Base-by-base conservation (phyloP, 441 rosid species). In the Kokia cookei region DNA sequence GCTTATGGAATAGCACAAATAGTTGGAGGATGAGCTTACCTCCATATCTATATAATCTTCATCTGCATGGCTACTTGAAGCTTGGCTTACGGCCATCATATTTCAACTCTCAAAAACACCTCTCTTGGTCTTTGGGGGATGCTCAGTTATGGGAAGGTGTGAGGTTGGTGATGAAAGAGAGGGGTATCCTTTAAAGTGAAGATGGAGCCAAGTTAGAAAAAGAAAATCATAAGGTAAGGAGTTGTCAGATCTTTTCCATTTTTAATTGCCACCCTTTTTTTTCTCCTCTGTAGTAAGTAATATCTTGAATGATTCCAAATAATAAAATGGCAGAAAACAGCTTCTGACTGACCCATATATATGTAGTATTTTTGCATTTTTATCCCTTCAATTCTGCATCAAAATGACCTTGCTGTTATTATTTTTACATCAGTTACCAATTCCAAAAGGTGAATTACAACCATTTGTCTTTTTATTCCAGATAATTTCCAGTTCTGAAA, bases 41-140 rank as follows among this genome's bases (percentile, higher is more conserved):
- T 93, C 97, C 84, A 96, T 90, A 65, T 91, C 90, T 53, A 96
- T 90, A 87, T 79, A 96, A 55, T 86, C 97, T 58, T 89, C 96
- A 51, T 87, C 90, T 32, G 50, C 80, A 69, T 88, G 69, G 29
- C 67, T 74, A 43, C 48, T 71, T 24, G 77, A 71, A 78, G 75
- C 75, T 73, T 29, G 66, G 54, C 27, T 71, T 78, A 47, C 62
- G 13, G 71, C 82, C 88, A 85, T 79, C 48, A 74, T 67, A 47
- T 70, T 53, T 53, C 64, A 54, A 37, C 19, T 73, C 22, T 72
- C 55, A 27, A 60, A n/a, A 22, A 10, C 32, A 2, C 63, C 59
- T 71, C 17, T 72, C 78, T 60, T 10, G n/a, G 27, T 32, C 50
- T 11, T 58, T 65, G 29, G 50, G 70, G 15, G 55, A 12, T 55